Conservation (phyloP, 805 yeast genomes). For the Candida wancherniae region DNA sequence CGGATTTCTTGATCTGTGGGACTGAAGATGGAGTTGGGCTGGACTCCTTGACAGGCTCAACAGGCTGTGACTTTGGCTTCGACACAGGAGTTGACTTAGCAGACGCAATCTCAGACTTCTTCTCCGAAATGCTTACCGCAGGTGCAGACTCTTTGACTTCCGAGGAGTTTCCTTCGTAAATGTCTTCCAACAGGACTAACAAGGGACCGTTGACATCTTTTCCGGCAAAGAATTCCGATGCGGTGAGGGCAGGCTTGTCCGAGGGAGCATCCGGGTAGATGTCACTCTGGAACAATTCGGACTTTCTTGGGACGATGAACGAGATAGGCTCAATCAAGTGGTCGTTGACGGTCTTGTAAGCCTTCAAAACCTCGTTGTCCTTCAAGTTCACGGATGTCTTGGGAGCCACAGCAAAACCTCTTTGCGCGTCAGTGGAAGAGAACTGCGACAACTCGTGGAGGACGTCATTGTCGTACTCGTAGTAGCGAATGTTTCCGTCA, state of each 20-base stretch:
- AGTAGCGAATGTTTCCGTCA: constrained; percentile 95
- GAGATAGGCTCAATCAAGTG: constrained; percentile 83
- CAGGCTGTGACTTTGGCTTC: constrained; percentile 3
- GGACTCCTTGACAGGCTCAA: constrained; percentile 2
- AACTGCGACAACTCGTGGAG: constrained; percentile 83
- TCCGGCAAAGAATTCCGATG: constrained; percentile 78
- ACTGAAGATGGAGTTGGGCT: not conserved
- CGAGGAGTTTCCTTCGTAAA: constrained; percentile 73
- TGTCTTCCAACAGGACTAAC: constrained; percentile 65
- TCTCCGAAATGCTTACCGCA: constrained; percentile 25
- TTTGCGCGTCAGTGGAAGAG: constrained; percentile 86
- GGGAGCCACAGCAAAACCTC: constrained; percentile 92
- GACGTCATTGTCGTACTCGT: constrained; percentile 81
- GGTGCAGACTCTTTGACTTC: constrained; percentile 39
- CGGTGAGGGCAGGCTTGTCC: constrained; percentile 67
- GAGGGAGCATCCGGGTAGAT: constrained; percentile 91
- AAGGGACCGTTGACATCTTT: constrained; percentile 80
- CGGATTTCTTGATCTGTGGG: constrained; percentile 1
- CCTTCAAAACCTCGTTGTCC: constrained; percentile 79
- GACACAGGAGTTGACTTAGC: constrained; percentile 10
- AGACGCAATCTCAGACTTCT: constrained; percentile 9
- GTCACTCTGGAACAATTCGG: constrained; percentile 89
- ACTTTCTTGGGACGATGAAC: constrained; percentile 88
- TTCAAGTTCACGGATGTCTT: constrained; percentile 71
- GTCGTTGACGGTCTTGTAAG: constrained; percentile 87